Evolutionary conservation across 169 alveolate species (phyloP).

Genomic region (Sarcocystis neurona): DNA sequence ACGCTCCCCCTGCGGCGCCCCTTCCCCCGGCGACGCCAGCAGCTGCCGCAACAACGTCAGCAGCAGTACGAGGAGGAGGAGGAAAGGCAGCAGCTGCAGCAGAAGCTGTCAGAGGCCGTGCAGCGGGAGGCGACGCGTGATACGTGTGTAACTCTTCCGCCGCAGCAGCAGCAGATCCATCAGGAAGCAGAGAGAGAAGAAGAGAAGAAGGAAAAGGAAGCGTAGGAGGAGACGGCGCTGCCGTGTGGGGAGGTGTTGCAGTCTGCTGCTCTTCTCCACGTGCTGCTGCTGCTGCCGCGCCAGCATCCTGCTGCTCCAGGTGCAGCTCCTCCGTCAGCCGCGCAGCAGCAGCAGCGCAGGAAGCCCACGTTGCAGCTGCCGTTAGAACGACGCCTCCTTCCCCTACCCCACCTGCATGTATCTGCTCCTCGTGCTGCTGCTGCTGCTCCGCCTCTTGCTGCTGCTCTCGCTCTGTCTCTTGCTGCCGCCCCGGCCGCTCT

Average conservation of each 20-base stretch:
- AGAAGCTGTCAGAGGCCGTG: not conserved
- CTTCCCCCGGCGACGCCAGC: not conserved
- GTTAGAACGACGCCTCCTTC: not conserved
- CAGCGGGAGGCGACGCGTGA: not conserved
- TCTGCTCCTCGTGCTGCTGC: slow-evolving; percentile 4
- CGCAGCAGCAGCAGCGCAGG: too few species aligned
- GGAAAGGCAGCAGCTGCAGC: slow-evolving; percentile 21
- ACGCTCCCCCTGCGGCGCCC: not conserved
- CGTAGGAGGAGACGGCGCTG: not conserved
- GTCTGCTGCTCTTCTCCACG: slow-evolving; percentile 29
- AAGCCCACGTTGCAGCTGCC: not conserved
- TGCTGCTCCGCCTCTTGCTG: too few species aligned
- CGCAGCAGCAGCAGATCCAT: not conserved
- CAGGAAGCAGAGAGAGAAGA: not conserved
- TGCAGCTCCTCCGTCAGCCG: not conserved
- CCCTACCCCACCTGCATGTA: not conserved
- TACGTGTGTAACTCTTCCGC: not conserved
- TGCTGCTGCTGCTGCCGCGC: slow-evolving; percentile 14
- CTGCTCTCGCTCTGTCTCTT: too few species aligned
- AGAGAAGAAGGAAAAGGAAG: not conserved
- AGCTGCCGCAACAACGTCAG: too few species aligned
- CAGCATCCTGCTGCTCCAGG: not conserved
- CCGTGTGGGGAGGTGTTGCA: too few species aligned
- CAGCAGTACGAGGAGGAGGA: too few species aligned
- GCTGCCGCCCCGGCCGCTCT: too few species aligned